These are phyloP conservation scores for Diospyros lotus DNA, from an alignment of 148 eudicot species.

Conservation along the genomic window DNA sequence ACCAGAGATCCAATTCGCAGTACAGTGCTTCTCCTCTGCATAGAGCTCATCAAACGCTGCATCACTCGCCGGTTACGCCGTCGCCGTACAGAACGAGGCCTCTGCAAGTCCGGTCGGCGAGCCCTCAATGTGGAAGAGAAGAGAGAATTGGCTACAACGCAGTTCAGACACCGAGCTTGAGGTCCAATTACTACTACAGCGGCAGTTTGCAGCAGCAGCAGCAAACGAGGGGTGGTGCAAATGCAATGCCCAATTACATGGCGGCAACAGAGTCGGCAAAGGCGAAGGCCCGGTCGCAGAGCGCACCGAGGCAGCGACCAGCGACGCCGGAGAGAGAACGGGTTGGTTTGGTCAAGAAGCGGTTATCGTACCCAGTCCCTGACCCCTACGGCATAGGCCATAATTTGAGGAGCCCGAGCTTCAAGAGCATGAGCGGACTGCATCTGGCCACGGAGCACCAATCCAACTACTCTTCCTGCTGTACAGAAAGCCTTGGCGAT, in stretches of 20 bases:
- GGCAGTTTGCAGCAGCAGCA: conserved; percentile 19
- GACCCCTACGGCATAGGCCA: conserved; percentile 34
- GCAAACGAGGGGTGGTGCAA: conserved; percentile 15
- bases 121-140: conserved; percentile 50
- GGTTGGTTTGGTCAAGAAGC: conserved; percentile 47
- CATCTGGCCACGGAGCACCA: conserved; percentile 52
- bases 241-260: conserved; percentile 63
- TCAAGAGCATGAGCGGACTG: conserved; percentile 46
- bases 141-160: conserved; percentile 32
- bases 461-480: conserved; percentile 69
- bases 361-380: conserved; percentile 59
- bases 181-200: conserved; percentile 48
- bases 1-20: conserved; percentile 35
- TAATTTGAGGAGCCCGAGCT: conserved; percentile 62
- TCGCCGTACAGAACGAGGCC: conserved; percentile 56
- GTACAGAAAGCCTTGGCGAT: conserved; percentile 66
- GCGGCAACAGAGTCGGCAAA: conserved; percentile 75
- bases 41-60: conserved; percentile 28
- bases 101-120: conserved; percentile 64
- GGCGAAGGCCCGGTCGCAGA: conserved; percentile 59
- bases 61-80: conserved; percentile 41
- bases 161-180: conserved; percentile 62
- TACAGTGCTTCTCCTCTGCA: conserved; percentile 49
- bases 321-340: conserved; percentile 65
- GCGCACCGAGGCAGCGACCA: conserved; percentile 75